Evolutionary conservation across 164 flowering plant genomes (phyloP).

Genomic region (Nelumbo lutea): DNA sequence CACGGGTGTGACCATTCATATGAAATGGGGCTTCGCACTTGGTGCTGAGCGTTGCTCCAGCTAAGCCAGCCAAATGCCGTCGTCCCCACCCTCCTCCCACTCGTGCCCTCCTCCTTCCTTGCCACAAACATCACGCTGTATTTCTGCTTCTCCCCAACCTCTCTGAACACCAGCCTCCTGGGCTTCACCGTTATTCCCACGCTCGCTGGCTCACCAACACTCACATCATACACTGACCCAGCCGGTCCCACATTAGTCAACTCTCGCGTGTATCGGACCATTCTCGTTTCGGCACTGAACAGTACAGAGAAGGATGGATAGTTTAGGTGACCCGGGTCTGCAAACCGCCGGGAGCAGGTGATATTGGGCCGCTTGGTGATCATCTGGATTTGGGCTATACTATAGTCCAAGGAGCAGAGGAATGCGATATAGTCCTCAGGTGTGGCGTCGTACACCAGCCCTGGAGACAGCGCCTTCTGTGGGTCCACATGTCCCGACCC

Average conservation of each 20-base stretch:
- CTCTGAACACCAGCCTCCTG: constrained; percentile 41
- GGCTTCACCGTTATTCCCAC: constrained; percentile 60
- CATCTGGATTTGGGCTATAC: constrained; percentile 29
- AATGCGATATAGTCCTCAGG: constrained; percentile 56
- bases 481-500: constrained; percentile 88
- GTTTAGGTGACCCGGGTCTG: constrained; percentile 65
- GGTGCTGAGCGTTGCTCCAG: constrained; percentile 54
- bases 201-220: constrained; percentile 34
- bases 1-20: constrained; percentile 46
- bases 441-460: constrained; percentile 65
- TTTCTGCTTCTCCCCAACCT: constrained; percentile 52
- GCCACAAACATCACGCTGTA: constrained; percentile 68
- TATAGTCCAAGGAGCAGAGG: constrained; percentile 67
- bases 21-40: constrained; percentile 71
- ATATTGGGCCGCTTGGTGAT: constrained; percentile 43
- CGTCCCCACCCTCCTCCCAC: neutral
- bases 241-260: constrained; percentile 73
- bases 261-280: constrained; percentile 53
- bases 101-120: constrained; percentile 16
- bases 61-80: constrained; percentile 53
- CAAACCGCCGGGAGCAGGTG: constrained; percentile 44
- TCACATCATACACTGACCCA: constrained; percentile 40
- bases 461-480: constrained; percentile 73
- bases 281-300: constrained; percentile 35
- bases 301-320: constrained; percentile 80